Conservation (phyloP, 352 stramenopile species). For the Globisporangium radiosum region DNA sequence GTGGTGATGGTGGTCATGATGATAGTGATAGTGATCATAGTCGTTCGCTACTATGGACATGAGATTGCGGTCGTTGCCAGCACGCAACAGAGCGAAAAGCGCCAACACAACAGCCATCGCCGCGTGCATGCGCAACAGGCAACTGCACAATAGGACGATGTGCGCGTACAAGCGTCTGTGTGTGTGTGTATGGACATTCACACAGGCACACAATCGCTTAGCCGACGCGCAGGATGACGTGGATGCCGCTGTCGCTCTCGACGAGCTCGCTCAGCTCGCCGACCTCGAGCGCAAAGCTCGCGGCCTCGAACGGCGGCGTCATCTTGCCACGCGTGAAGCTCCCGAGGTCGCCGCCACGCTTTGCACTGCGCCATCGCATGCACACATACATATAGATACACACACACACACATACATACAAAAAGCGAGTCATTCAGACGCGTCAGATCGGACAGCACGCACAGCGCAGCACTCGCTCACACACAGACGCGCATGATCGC, state of each 20-base stretch:
- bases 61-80: no score
- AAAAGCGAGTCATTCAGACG: neutral
- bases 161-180: neutral
- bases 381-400: neutral
- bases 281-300: slow-evolving; percentile 89
- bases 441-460: no score
- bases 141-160: no score
- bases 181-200: neutral
- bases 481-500: neutral
- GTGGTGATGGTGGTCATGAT: no score
- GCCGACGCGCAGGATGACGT: slow-evolving; percentile 94
- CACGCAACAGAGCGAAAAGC: no score
- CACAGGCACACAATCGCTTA: slow-evolving; percentile 17
- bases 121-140: no score
- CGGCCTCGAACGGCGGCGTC: slow-evolving; percentile 90
- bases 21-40: no score
- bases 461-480: no score
- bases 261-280: slow-evolving; percentile 93
- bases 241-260: slow-evolving; percentile 93
- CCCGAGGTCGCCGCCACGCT: slow-evolving; percentile 88
- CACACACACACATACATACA: neutral
- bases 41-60: no score
- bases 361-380: slow-evolving; percentile 41
- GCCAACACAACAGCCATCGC: neutral
- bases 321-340: slow-evolving; percentile 89